A percentile compares a stretch with the other conserved stretches of the same genome.
phyloP scores from a whole-genome alignment of 2,329 filamentous ascomycete genomes.

The Epichloe glyceriae region DNA sequence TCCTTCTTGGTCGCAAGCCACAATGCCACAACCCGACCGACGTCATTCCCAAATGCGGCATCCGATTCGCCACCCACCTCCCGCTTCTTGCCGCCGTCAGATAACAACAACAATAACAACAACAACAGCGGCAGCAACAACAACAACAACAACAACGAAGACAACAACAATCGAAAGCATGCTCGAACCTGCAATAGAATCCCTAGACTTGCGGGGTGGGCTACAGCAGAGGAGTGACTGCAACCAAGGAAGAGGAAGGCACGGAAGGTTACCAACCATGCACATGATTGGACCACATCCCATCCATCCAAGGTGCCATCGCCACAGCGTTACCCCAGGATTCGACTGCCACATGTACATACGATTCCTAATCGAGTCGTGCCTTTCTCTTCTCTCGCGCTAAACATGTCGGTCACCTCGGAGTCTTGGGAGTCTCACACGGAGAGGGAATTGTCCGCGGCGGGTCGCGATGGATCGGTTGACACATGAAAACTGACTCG shows the following conservation, averaged over 20 bases:
- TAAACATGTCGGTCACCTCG: not conserved
- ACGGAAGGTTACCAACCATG: not conserved
- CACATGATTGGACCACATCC: too few relatives aligned
- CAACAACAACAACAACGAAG: not conserved
- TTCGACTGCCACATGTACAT: not conserved
- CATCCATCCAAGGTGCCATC: too few relatives aligned
- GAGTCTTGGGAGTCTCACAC: not conserved
- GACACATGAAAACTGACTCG: slow-evolving; percentile 12
- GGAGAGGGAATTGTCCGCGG: slow-evolving; percentile 2
- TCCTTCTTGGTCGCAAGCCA: not conserved
- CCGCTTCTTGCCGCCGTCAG: not conserved
- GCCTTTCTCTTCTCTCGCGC: not conserved
- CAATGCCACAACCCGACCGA: slow-evolving; percentile 3
- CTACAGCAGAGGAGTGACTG: not conserved
- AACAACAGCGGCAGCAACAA: too few relatives aligned
- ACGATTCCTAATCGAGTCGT: not conserved
- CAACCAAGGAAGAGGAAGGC: too few relatives aligned
- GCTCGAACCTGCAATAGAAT: too few relatives aligned
- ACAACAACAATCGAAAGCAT: not conserved
- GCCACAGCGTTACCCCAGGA: not conserved
- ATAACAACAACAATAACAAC: not conserved
- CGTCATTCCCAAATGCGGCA: slow-evolving; percentile 4
- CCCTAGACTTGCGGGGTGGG: not conserved
- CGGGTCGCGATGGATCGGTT: slow-evolving; percentile 4
- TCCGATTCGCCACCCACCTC: not conserved